Base-by-base conservation (phyloP, 208 protist species). In the Borovskyia barvae region DNA sequence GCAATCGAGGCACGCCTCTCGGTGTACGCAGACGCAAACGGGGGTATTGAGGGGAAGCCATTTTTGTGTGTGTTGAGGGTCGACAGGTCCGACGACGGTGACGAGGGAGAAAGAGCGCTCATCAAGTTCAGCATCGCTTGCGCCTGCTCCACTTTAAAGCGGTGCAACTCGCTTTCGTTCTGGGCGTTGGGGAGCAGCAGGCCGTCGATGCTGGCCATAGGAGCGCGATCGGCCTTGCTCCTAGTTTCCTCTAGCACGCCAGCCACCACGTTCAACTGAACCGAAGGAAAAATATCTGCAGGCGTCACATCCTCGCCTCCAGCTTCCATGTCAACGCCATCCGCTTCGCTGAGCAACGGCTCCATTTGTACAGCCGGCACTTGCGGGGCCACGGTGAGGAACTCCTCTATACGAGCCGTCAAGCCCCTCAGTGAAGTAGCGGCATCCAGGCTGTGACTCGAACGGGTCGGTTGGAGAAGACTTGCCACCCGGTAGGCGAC, bases 241-340 rank as follows among this genome's bases (percentile, higher is more conserved):
- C 63, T 50, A 28, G 58, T 49, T 24, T 75, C 66, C 66, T 95
- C 81, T 6, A 95, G 53, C 37, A 95, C 90, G 8, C 90, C 90
- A 0, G 90, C 86, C 2, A 95, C 86, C 9, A 95, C 80, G 47
- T 60, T 88, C 14, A 95, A 76, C 48, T 92, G 73, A 39, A 93
- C 72, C 12, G 61, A 53, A 20, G 37, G 62, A n/a, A 33, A 56
- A 17, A 40, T 45, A 22, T 49, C 48, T 0, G 2, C 53, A 7
- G 17, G n/a, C 17, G 22, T 22, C 8, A 5, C 32, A 15, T 32
- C 40, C 15, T 19, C 1, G 11, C 22, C 25, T 5, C 35, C 20
- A 12, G 35, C 15, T 7, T 33, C 24, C 19, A 1, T 30, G 32
- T 28, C 51, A 11, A 28, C n/a, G 2, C 24, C 33, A 9, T 30